Evolutionary conservation across 352 stramenopile species (phyloP).

Genomic region (Pythium phragmiticola): DNA sequence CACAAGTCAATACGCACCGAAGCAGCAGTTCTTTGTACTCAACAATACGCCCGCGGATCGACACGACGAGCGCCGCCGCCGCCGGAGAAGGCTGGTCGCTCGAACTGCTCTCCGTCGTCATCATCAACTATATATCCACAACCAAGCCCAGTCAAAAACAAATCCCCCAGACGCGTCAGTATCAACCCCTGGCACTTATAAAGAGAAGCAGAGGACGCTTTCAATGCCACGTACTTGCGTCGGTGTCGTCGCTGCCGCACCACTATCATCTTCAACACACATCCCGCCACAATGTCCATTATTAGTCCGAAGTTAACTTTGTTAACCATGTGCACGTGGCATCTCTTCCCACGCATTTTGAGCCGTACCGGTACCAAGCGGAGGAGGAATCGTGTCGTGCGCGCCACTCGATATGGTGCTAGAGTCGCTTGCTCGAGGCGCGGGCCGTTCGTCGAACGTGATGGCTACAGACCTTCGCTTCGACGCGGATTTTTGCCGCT

Average conservation of each 20-base stretch:
- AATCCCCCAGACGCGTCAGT: background rate
- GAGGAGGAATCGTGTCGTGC: slow-evolving; percentile 17
- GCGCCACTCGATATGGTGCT: slow-evolving; percentile 24
- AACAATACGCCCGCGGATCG: slow-evolving; percentile 63
- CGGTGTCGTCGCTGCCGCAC: slow-evolving; percentile 16
- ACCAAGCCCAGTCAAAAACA: background rate
- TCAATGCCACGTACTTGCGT: slow-evolving; percentile 18
- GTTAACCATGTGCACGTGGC: slow-evolving; percentile 1
- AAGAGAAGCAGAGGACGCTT: background rate
- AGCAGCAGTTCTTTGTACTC: slow-evolving; percentile 73
- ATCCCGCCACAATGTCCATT: background rate
- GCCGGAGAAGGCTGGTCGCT: slow-evolving; percentile 24
- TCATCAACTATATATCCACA: slow-evolving; percentile 40
- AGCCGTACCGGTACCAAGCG: slow-evolving; percentile 20
- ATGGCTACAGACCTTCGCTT: slow-evolving; percentile 11
- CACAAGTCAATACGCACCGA: slow-evolving; percentile 37
- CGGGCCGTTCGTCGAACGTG: background rate
- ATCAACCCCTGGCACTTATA: background rate
- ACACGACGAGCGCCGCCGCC: slow-evolving; percentile 37
- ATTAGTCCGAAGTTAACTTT: slow-evolving; percentile 15
- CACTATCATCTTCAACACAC: slow-evolving; percentile 21
- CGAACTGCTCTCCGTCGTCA: slow-evolving; percentile 48
- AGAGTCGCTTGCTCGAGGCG: background rate
- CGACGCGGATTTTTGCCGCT: background rate
- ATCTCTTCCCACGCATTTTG: background rate